Evolutionary conservation across 139 green algal genomes (phyloP).

Genomic region (Chlamydomonas urium): DNA sequence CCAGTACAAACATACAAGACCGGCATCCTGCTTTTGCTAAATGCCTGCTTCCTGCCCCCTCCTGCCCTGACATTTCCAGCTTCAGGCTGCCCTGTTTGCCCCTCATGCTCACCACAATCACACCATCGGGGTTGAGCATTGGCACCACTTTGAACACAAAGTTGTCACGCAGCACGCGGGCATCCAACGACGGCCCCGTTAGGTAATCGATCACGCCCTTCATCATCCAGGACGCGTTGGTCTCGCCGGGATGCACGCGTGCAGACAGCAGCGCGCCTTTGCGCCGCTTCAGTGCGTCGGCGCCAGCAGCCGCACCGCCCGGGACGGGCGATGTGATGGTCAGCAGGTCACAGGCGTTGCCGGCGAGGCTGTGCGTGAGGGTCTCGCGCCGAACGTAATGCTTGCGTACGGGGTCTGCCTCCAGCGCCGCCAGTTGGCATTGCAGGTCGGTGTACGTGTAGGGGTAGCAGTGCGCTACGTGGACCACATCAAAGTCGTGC

Average conservation of each 20-base stretch:
- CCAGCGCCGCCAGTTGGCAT: slow-evolving; percentile 11
- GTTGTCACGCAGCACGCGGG: slow-evolving; percentile 41
- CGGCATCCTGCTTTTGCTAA: too few relatives aligned
- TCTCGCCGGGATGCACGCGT: slow-evolving; percentile 75
- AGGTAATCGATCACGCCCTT: slow-evolving; percentile 65
- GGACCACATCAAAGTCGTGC: slow-evolving; percentile 48
- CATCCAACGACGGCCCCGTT: slow-evolving; percentile 37
- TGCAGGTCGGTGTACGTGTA: slow-evolving; percentile 73
- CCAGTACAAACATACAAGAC: too few relatives aligned
- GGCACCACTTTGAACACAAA: slow-evolving; percentile 77
- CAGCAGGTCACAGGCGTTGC: slow-evolving; percentile 58
- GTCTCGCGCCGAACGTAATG: slow-evolving; percentile 27
- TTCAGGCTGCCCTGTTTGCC: not conserved
- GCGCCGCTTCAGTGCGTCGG: slow-evolving; percentile 17
- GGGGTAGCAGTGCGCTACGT: slow-evolving; percentile 66
- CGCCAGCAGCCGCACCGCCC: too few relatives aligned
- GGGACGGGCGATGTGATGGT: slow-evolving; percentile 57
- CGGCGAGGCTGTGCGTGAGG: slow-evolving; percentile 43
- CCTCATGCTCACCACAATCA: not conserved
- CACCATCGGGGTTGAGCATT: slow-evolving; percentile 76
- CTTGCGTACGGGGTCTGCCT: slow-evolving; percentile 17
- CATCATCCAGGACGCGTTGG: slow-evolving; percentile 77
- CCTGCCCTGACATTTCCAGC: too few relatives aligned
- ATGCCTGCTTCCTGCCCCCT: too few relatives aligned
- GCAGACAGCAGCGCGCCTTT: slow-evolving; percentile 33